These are phyloP conservation scores for Emmonsiellopsis sp. DNA, from an alignment of 2,329 filamentous ascomycete species.

Conservation along the genomic window DNA sequence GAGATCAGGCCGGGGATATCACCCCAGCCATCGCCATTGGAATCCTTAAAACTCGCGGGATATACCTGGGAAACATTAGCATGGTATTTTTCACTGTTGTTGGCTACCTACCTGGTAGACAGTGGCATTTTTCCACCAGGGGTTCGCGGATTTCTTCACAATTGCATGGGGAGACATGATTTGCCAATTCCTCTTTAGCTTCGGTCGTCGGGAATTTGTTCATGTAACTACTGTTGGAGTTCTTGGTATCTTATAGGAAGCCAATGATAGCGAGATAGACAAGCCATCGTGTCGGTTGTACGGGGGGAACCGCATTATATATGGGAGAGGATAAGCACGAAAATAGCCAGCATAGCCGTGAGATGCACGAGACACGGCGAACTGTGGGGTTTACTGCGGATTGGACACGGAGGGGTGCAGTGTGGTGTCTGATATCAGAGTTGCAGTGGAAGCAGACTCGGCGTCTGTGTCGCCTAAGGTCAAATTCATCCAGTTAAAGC, in stretches of 20 bases:
- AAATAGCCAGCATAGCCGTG: background rate
- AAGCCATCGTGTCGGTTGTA: background rate
- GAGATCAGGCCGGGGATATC: constrained; percentile 56
- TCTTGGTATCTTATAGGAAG: background rate
- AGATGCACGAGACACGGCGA: background rate
- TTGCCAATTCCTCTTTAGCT: too few species aligned
- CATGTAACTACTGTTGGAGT: too few species aligned
- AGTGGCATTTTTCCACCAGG: constrained; percentile 31
- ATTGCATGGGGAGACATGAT: constrained; percentile 5
- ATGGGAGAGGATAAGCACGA: background rate
- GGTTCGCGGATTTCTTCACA: constrained; percentile 5
- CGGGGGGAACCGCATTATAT: background rate
- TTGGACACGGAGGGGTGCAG: background rate
- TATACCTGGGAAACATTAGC: constrained; percentile 12
- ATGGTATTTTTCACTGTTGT: background rate
- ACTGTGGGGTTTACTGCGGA: background rate
- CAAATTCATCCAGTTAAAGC: too few species aligned
- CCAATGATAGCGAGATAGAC: background rate
- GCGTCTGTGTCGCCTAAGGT: too few species aligned
- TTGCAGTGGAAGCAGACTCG: background rate
- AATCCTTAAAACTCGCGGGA: constrained; percentile 36
- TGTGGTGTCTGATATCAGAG: background rate
- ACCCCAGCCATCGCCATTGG: constrained; percentile 52
- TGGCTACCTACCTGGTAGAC: constrained; percentile 21
- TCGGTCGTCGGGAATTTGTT: too few species aligned